A percentile compares a stretch with the other conserved stretches of the same genome.
These are phyloP conservation scores for Penicillium atrosanguineum DNA, from an alignment of 495 filamentous ascomycete genomes.

Conservation along the genomic window DNA sequence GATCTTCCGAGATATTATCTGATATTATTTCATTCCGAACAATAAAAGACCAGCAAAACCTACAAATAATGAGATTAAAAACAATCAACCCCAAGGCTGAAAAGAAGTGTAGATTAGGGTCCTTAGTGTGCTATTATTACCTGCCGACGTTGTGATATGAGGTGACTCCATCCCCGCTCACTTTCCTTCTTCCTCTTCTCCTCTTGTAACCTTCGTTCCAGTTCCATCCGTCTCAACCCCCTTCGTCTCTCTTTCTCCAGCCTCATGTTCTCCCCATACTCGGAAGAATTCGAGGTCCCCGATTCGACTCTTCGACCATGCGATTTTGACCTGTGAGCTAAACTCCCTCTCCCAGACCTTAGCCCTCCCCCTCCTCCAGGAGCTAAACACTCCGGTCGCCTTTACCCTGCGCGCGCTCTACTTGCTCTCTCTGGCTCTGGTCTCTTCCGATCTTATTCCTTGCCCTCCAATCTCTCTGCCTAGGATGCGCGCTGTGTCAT, in stretches of 20 bases:
- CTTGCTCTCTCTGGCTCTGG: not conserved
- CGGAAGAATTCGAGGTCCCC: conserved; percentile 34
- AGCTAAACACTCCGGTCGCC: conserved; percentile 13
- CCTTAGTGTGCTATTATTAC: not conserved
- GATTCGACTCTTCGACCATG: conserved; percentile 32
- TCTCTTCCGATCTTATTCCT: conserved; percentile 24
- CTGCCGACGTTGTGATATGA: conserved; percentile 21
- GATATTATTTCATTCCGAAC: not conserved
- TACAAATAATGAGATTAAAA: not conserved
- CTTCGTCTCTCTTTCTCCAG: conserved; percentile 6
- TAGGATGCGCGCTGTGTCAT: conserved; percentile 49
- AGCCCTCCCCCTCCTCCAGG: conserved; percentile 11
- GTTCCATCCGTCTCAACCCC: not conserved
- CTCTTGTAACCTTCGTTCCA: conserved; percentile 14
- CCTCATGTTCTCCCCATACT: conserved; percentile 36
- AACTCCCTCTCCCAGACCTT: conserved; percentile 5
- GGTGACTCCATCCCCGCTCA: conserved; percentile 34
- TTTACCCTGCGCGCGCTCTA: conserved; percentile 2
- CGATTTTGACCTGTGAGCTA: conserved; percentile 33
- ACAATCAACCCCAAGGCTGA: not conserved
- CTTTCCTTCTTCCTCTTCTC: conserved; percentile 15
- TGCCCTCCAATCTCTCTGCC: conserved; percentile 35
- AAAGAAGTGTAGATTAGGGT: not conserved
- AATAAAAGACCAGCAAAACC: not conserved
- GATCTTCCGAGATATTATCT: not conserved